phyloP scores from a whole-genome alignment of 495 filamentous ascomycete species.

The Aspergillus ellipticus region DNA sequence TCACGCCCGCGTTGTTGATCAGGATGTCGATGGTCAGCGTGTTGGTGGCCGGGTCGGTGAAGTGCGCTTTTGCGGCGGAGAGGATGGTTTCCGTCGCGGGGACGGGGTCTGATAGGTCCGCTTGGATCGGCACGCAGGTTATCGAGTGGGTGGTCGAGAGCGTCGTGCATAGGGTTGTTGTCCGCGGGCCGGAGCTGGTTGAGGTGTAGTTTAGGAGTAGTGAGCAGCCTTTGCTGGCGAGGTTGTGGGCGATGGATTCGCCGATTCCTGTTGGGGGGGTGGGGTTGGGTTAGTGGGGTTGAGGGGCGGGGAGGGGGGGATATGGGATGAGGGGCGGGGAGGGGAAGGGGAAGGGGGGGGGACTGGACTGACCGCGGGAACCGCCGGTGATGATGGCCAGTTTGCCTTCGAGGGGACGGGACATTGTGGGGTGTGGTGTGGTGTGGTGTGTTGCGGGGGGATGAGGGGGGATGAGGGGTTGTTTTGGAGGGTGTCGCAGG shows the following conservation, averaged over 20 bases:
- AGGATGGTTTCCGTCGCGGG: slow-evolving; percentile 31
- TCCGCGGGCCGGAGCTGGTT: slow-evolving; percentile 41
- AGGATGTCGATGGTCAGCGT: slow-evolving; percentile 78
- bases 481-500: neutral
- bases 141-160: slow-evolving; percentile 40
- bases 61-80: slow-evolving; percentile 45
- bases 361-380: slow-evolving; percentile 72
- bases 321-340: slow-evolving; percentile 12
- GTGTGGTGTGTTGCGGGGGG: neutral
- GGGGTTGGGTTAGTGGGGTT: neutral
- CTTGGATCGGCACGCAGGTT: slow-evolving; percentile 50
- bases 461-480: slow-evolving; percentile 5
- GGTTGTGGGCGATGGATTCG: slow-evolving; percentile 74
- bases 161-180: slow-evolving; percentile 40
- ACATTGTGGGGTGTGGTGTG: slow-evolving; percentile 18
- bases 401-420: slow-evolving; percentile 56
- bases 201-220: slow-evolving; percentile 72
- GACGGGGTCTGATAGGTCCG: slow-evolving; percentile 50
- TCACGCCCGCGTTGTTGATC: slow-evolving; percentile 82
- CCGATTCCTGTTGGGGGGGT: slow-evolving; percentile 66
- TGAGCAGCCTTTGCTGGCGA: slow-evolving; percentile 68
- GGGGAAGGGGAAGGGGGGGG: slow-evolving; percentile 14
- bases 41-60: slow-evolving; percentile 38
- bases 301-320: slow-evolving; percentile 1
- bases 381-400: slow-evolving; percentile 75